Percentiles rank a stretch among this genome's conserved stretches.
phyloP scores from a whole-genome alignment of 331 rosid genomes.

The Rosa hybrid region DNA sequence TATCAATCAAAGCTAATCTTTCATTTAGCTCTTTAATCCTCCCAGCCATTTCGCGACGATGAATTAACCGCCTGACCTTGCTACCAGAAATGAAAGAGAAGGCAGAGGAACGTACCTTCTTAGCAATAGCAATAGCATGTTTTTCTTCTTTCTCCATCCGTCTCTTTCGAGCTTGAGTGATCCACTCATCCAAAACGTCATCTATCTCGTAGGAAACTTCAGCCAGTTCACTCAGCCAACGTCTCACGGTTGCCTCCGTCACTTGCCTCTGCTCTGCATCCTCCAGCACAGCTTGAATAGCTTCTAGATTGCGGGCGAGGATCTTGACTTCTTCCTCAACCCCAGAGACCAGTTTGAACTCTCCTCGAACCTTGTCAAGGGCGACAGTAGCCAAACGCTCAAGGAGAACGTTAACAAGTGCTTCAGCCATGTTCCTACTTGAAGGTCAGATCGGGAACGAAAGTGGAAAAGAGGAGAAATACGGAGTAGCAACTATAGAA shows the following conservation, averaged over 20 bases:
- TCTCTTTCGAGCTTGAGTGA: not conserved
- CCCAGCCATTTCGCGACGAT: not conserved
- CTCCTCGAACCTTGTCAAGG: not conserved
- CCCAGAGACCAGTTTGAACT: not conserved
- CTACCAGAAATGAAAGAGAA: slow-evolving; percentile 16
- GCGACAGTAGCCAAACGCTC: not conserved
- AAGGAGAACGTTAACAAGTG: not conserved
- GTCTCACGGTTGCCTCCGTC: not conserved
- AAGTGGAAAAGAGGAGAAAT: not conserved
- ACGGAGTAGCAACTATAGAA: not conserved
- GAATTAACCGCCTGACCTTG: not conserved
- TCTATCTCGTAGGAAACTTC: not conserved
- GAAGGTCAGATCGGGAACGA: not conserved
- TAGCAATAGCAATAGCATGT: not conserved
- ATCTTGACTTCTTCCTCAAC: not conserved
- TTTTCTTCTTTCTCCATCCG: not conserved
- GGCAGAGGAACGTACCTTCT: slow-evolving; percentile 15
- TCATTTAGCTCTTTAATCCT: not conserved
- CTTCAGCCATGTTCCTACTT: slow-evolving; percentile 17
- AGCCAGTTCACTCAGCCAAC: slow-evolving; percentile 18
- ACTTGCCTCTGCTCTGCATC: slow-evolving; percentile 27
- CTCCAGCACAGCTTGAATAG: slow-evolving; percentile 8
- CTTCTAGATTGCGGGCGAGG: not conserved
- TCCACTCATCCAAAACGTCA: slow-evolving; percentile 22
- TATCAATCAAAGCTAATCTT: not conserved